These are phyloP conservation scores for Sarocladiaceae sp. DNA, from an alignment of 2,329 filamentous ascomycete species.

Conservation along the genomic window DNA sequence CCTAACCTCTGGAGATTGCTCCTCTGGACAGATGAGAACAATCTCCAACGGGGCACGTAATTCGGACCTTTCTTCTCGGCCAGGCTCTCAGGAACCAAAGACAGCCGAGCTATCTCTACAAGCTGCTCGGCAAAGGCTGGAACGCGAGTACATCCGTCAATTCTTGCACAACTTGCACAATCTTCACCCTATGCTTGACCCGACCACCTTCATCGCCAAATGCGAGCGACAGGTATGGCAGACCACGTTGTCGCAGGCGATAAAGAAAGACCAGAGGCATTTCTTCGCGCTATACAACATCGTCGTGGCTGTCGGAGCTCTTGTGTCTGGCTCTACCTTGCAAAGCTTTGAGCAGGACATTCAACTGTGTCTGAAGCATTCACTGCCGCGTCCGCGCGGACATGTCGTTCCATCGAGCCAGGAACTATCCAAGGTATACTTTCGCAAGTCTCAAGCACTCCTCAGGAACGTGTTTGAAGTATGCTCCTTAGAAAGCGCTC, in stretches of 20 bases:
- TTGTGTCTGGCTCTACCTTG: background rate
- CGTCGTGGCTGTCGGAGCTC: conserved; percentile 3
- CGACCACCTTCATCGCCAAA: background rate
- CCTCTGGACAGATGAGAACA: background rate
- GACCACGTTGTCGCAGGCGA: background rate
- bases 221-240: conserved; percentile 1
- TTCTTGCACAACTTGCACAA: conserved; percentile 3
- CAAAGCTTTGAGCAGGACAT: conserved; percentile 1
- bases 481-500: background rate
- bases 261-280: background rate
- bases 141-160: conserved; percentile 1
- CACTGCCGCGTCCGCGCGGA: background rate
- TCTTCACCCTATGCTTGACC: conserved; percentile 3
- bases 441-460: background rate
- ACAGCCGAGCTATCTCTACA: background rate
- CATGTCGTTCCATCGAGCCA: background rate
- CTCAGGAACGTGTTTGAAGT: conserved; percentile 3
- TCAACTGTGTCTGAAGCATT: background rate
- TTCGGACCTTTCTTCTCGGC: background rate
- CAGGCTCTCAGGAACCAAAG: background rate
- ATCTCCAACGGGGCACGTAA: background rate
- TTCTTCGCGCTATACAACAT: conserved; percentile 3
- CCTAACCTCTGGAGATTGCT: background rate
- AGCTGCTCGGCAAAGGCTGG: background rate
- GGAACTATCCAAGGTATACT: conserved; percentile 1